Evolutionary conservation across 441 rosid genomes (phyloP).

Genomic region (Jatropha podagrica): DNA sequence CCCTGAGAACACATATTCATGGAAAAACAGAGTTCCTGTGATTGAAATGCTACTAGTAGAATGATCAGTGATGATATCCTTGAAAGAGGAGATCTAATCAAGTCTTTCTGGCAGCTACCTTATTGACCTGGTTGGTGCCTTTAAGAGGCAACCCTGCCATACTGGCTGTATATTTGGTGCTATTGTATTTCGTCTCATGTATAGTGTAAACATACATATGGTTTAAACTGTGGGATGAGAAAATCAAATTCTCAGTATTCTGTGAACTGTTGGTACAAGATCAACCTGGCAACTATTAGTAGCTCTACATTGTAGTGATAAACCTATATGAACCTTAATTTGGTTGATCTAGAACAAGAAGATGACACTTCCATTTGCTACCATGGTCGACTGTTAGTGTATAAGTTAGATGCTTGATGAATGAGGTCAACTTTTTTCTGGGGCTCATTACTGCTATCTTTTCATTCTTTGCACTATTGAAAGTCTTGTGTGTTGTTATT

Average conservation of each 20-base stretch:
- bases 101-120: not conserved
- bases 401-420: not conserved
- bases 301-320: not conserved
- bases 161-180: not conserved
- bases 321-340: not conserved
- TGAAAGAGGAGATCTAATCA: not conserved
- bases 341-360: constrained; percentile 6
- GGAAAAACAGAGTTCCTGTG: constrained; percentile 5
- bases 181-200: not conserved
- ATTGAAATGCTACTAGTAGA: not conserved
- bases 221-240: not conserved
- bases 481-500: not conserved
- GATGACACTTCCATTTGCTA: not conserved
- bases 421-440: not conserved
- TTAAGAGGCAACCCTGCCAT: not conserved
- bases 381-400: not conserved
- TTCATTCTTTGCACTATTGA: not conserved
- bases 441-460: not conserved
- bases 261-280: not conserved
- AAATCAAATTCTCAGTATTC: not conserved
- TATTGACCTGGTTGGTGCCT: not conserved
- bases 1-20: not conserved
- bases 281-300: not conserved
- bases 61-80: not conserved
- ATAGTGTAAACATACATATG: not conserved